Base-by-base conservation (phyloP, 1,284 basidiomycete genomes). In the Amylostereum areolatum region DNA sequence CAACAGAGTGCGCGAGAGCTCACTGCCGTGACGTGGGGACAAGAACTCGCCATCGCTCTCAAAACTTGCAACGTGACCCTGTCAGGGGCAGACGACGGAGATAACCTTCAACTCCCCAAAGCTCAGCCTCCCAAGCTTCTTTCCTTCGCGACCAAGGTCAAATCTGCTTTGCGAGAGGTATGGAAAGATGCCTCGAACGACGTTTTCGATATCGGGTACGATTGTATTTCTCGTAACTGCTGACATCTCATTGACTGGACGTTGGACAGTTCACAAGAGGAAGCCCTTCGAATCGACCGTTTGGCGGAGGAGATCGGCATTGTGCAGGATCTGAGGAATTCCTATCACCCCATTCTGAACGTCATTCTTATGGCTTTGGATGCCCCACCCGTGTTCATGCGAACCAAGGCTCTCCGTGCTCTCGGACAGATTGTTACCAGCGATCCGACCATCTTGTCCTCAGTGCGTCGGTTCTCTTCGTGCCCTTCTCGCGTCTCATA, bases 341-440 rank as follows among this genome's bases (percentile, higher is more conserved):
- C 86, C 1, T 92, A 94, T 62, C 80, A 87, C 36, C 82, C 86
- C 0, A 88, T 96, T 45, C 67, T 97, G 4, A 83, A 80, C 31
- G 82, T 85, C 12, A 82, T 95, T 24, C 63, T 96, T 25, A 67
- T 74, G 48, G 82, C 89, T 2, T 75, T 95, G 53, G 89, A 93
- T 59, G 85, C 88, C 0, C 77, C 86, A 2, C 79, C 84, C 2
- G 92, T 96, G 27, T 90, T 87, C 57, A 85, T 94, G 72, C 80
- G 93, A 33, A 93, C 92, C 1, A 97, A 97, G 62, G 94, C 93
- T 0, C 70, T 97, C 37, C 79, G 88, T 45, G 92, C 91, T 0
- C 73, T 97, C 8, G 87, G 91, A 3, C 81, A 88, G 58, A 87
- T 97, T 43, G 81, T 96, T 29, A 88, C 83, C 0, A 87, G 85